phyloP scores from a whole-genome alignment of 176 grass and related monocot genomes.

The Zea mays region DNA sequence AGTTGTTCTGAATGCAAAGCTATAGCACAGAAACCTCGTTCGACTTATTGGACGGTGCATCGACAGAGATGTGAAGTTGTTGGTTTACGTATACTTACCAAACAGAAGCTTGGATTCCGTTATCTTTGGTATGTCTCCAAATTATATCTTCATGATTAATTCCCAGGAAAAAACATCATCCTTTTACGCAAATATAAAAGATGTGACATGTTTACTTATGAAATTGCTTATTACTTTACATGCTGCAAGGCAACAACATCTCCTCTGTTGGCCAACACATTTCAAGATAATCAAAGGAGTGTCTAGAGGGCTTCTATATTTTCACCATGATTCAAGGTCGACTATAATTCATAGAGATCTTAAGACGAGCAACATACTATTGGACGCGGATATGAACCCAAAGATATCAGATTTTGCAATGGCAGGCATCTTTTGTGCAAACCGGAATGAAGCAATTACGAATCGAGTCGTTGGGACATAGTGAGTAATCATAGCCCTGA shows the following conservation, averaged over 20 bases:
- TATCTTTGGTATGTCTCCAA: slow-evolving; percentile 31
- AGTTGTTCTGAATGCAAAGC: slow-evolving; percentile 43
- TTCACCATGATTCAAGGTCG: slow-evolving; percentile 63
- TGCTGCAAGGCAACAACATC: not conserved
- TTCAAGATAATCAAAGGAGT: slow-evolving; percentile 57
- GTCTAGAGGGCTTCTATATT: slow-evolving; percentile 64
- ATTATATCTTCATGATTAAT: no score
- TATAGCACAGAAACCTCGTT: slow-evolving; percentile 49
- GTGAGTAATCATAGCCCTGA: no score
- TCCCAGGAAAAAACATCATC: no score
- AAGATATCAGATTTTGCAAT: no score
- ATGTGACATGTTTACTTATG: not conserved
- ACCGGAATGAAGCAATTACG: no score
- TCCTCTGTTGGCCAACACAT: slow-evolving; percentile 51
- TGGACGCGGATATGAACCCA: no score
- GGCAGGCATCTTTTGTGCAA: no score
- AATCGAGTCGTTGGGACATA: no score
- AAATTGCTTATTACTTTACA: not conserved
- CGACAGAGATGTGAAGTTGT: slow-evolving; percentile 49
- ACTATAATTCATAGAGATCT: slow-evolving; percentile 56
- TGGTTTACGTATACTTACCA: slow-evolving; percentile 42
- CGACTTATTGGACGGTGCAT: slow-evolving; percentile 51
- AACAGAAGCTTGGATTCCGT: slow-evolving; percentile 50
- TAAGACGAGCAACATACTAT: slow-evolving; percentile 56
- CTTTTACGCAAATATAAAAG: no score